Conservation (phyloP, 805 yeast genomes). For the Metschnikowia cubensis region DNA sequence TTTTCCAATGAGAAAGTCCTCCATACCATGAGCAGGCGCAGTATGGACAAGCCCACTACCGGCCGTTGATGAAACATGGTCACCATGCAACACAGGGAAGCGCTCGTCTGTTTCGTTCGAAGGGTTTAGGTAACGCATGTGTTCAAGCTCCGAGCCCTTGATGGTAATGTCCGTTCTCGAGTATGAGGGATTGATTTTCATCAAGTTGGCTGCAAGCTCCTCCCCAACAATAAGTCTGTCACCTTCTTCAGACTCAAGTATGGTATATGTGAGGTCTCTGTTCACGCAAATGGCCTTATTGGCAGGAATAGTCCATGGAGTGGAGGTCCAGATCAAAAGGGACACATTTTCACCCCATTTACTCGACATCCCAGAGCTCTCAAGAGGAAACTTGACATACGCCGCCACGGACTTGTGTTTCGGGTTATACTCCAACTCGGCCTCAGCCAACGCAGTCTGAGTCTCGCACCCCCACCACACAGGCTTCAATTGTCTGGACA, state of each 20-base stretch:
- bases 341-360: conserved; percentile 16
- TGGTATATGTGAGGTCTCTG: conserved; percentile 52
- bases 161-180: conserved; percentile 7
- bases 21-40: conserved; percentile 98
- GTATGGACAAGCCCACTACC: conserved; percentile 97
- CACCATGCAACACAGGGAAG: conserved; percentile 70
- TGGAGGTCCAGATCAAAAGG: conserved; percentile 89
- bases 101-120: conserved; percentile 28
- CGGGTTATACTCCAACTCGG: conserved; percentile 85
- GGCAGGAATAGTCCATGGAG: conserved; percentile 95
- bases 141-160: conserved; percentile 24
- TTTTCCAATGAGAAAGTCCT: conserved; percentile 75
- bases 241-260: conserved; percentile 27
- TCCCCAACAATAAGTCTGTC: conserved; percentile 57
- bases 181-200: conserved; percentile 23
- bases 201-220: conserved; percentile 41
- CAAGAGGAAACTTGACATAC: conserved; percentile 59
- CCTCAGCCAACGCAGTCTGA: conserved; percentile 91
- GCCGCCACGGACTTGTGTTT: conserved; percentile 66
- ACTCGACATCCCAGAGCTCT: conserved; percentile 19
- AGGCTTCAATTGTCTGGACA: conserved; percentile 85
- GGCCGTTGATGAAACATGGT: conserved; percentile 71
- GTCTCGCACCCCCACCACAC: conserved; percentile 98
- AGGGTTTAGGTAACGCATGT: conserved; percentile 53
- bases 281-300: conserved; percentile 80